Conservation (phyloP, 768 basidiomycete genomes). For the Imleria badia region DNA sequence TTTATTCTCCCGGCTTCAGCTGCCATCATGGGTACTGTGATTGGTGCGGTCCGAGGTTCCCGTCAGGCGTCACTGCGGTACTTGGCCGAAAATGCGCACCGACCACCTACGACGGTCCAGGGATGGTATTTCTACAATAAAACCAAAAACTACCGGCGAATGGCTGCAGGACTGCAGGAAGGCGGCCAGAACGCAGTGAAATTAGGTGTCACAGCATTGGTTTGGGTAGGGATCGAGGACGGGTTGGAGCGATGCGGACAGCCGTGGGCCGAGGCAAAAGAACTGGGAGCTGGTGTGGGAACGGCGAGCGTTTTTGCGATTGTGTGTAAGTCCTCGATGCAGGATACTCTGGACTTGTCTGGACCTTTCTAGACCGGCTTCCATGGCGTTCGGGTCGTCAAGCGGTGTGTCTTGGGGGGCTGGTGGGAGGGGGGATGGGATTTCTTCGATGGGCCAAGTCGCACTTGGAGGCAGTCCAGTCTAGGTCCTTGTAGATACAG, state of each 20-base stretch:
- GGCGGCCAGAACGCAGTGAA: conserved; percentile 57
- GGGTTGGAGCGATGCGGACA: conserved; percentile 36
- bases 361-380: conserved; percentile 50
- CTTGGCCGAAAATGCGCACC: conserved; percentile 91
- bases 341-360: background rate
- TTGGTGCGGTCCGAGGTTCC: conserved; percentile 74
- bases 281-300: conserved; percentile 64
- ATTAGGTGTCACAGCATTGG: conserved; percentile 46
- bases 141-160: conserved; percentile 89
- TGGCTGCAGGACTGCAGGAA: conserved; percentile 68
- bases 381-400: conserved; percentile 49
- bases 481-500: conserved; percentile 3
- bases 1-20: conserved; percentile 63
- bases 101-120: conserved; percentile 77
- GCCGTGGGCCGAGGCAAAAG: conserved; percentile 43
- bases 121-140: conserved; percentile 98
- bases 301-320: conserved; percentile 58
- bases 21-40: conserved; percentile 57
- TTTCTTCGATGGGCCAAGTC: conserved; percentile 41
- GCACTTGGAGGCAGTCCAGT: conserved; percentile 26
- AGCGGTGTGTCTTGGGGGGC: conserved; percentile 52
- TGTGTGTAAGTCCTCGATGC: conserved; percentile 40
- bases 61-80: conserved; percentile 73
- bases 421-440: conserved; percentile 56
- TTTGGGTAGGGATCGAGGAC: conserved; percentile 53